Base-by-base conservation (phyloP, 176 grass and related monocot species). In the Oropetium thomaeum region DNA sequence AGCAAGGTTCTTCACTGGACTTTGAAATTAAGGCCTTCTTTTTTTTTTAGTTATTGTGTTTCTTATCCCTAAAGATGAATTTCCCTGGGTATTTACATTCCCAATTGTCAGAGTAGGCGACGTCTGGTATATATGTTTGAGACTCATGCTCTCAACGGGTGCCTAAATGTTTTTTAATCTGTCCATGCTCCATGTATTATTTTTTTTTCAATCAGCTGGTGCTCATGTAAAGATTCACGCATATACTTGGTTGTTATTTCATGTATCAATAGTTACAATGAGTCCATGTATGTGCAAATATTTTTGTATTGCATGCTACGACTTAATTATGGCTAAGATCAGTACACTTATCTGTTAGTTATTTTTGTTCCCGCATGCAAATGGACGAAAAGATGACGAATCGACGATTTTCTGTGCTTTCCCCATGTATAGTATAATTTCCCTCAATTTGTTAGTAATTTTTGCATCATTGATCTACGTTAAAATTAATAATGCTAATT, bases 171-270 rank as follows among this genome's bases (percentile, higher is more conserved):
- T 20, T 20, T 33, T 72, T 16, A 33, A n/a, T 51, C n/a, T 32
- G 49, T 59, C 55, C 16, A 10, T 58, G 20, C 14, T 14, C 37
- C 9, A 6, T n/a, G n/a, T n/a, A n/a, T n/a, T 45, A 45, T 2
- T 20, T 5, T 35, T 16, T 10, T 31, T 13, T 48, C 38, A 54
- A 81, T 45, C 0, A 62, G 53, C 51, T 16, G 12, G 27, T 63
- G 17, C 4, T 71, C 27, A 55, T 58, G n/a, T 26, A 69, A n/a
- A 38, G 35, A 37, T 30, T 26, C 7, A 27, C 31, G 49, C 19
- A 52, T 52, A 33, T 62, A 19, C n/a, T 5, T 59, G 53, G 11
- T 49, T 23, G 40, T 72, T 82, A 87, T 82, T 87, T 71, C 59
- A 87, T 87, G 79, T 72, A 23, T 16, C 26, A 7, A 52, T n/a